These are phyloP conservation scores for Kurtzmaniella quercitrusa DNA, from an alignment of 1,139 yeast genomes.

Conservation along the genomic window DNA sequence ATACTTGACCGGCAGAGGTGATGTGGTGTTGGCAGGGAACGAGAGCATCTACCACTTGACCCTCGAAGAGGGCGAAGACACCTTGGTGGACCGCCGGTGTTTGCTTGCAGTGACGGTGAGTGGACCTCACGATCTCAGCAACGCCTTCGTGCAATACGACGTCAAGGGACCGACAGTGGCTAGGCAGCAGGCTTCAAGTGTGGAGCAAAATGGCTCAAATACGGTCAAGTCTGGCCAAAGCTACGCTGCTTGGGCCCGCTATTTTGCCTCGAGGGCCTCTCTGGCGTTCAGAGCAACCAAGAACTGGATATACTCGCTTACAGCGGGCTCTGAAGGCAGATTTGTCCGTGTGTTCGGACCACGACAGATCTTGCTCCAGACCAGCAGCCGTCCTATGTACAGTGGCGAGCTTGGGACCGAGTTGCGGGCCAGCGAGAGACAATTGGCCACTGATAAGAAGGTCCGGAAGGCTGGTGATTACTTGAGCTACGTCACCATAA, in stretches of 20 bases:
- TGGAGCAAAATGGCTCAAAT: not conserved
- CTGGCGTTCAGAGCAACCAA: slow-evolving; percentile 15
- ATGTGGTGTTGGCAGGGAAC: slow-evolving; percentile 49
- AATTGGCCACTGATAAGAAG: not conserved
- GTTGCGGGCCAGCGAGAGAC: not conserved
- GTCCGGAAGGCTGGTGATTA: slow-evolving; percentile 30
- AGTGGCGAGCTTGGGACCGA: not conserved
- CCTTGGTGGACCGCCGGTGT: slow-evolving; percentile 43
- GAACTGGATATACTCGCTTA: slow-evolving; percentile 21
- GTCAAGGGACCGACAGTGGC: not conserved
- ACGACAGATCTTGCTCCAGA: slow-evolving; percentile 48
- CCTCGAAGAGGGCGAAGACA: slow-evolving; percentile 43
- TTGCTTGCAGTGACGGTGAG: slow-evolving; percentile 50
- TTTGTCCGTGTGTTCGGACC: slow-evolving; percentile 50
- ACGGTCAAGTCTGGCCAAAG: not conserved
- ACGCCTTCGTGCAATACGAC: slow-evolving; percentile 28
- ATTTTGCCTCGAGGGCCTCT: not conserved
- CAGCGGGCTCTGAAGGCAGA: slow-evolving; percentile 3
- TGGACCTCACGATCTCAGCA: slow-evolving; percentile 44
- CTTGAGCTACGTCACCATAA: slow-evolving; percentile 42
- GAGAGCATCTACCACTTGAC: slow-evolving; percentile 52
- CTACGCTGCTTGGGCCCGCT: not conserved
- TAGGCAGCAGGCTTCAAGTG: too few relatives aligned
- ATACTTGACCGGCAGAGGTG: slow-evolving; percentile 56
- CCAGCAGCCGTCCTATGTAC: slow-evolving; percentile 13